Evolutionary conservation across 768 basidiomycete species (phyloP).

Genomic region (Boletus vermiculosoides): DNA sequence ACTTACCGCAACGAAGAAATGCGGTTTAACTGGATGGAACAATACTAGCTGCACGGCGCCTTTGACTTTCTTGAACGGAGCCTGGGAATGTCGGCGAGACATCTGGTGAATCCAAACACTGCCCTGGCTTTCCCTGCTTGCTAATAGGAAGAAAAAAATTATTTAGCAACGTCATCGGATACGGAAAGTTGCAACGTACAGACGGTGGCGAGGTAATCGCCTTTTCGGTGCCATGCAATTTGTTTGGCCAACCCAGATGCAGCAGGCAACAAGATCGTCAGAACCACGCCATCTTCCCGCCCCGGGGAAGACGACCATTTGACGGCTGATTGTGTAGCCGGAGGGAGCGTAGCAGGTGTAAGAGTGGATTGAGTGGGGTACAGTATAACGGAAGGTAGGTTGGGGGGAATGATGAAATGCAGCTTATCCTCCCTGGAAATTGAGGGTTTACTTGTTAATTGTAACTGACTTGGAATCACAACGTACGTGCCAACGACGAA

Average conservation of each 20-base stretch:
- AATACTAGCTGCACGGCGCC: constrained; percentile 86
- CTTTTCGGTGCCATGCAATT: constrained; percentile 88
- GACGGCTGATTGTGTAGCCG: constrained; percentile 57
- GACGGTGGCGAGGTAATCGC: constrained; percentile 94
- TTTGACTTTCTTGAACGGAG: constrained; percentile 95
- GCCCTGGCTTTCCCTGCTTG: constrained; percentile 67
- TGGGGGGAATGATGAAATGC: constrained; percentile 78
- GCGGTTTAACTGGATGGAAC: constrained; percentile 92
- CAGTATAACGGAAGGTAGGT: constrained; percentile 58
- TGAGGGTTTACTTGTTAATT: constrained; percentile 6
- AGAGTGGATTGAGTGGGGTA: constrained; percentile 60
- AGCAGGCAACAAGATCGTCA: constrained; percentile 61
- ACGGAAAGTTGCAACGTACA: constrained; percentile 57
- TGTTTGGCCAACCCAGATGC: constrained; percentile 75
- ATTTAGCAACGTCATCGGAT: constrained; percentile 6
- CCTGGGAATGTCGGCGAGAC: constrained; percentile 91
- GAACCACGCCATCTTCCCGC: constrained; percentile 52
- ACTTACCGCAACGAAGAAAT: constrained; percentile 96
- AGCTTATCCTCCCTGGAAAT: constrained; percentile 72
- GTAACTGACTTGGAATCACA: constrained; percentile 4
- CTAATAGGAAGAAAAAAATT: constrained; percentile 35
- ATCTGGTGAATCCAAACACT: constrained; percentile 96
- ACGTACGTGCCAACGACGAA: constrained; percentile 81
- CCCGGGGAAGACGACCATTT: constrained; percentile 62
- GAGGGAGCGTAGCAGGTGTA: constrained; percentile 63